Conservation (phyloP, 257 asterid species). For the Ilex asprella region DNA sequence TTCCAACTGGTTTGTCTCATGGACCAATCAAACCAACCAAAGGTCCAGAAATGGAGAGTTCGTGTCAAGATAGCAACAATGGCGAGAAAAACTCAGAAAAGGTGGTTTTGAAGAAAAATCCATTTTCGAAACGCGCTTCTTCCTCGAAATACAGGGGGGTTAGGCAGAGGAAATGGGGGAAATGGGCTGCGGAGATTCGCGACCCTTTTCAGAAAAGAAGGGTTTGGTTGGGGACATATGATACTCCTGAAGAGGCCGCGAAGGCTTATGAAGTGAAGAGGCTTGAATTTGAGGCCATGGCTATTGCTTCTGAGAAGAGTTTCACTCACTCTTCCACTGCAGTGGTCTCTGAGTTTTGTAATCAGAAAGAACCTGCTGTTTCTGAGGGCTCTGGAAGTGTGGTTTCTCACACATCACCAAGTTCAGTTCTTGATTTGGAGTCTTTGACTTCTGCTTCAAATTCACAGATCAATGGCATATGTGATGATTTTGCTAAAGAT, state of each 20-base stretch:
- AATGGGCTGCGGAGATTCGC: constrained; percentile 31
- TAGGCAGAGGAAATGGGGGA: constrained; percentile 21
- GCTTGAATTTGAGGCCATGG: constrained; percentile 14
- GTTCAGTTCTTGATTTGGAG: constrained; percentile 49
- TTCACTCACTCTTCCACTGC: constrained; percentile 14
- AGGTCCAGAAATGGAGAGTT: not conserved
- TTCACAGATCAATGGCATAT: not conserved
- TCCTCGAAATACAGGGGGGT: constrained; percentile 17
- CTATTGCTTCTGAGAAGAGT: constrained; percentile 19
- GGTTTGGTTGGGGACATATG: constrained; percentile 27
- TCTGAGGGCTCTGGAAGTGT: constrained; percentile 51
- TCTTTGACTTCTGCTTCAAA: constrained; percentile 24
- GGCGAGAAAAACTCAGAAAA: not conserved
- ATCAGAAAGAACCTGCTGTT: constrained; percentile 1
- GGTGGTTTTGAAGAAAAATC: not conserved
- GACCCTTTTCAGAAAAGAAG: constrained; percentile 11
- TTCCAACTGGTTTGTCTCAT: not conserved
- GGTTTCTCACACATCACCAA: constrained; percentile 39
- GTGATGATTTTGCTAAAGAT: not conserved
- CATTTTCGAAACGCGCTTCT: not conserved
- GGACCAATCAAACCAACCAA: not conserved
- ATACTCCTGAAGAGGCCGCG: constrained; percentile 26
- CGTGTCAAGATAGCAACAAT: not conserved
- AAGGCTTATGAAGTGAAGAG: constrained; percentile 15
- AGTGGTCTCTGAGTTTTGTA: constrained; percentile 12